A percentile compares a stretch with the other conserved stretches of the same genome.
Conservation (phyloP, 2,329 filamentous ascomycete species). For the Dothiorella sarmentorum region DNA sequence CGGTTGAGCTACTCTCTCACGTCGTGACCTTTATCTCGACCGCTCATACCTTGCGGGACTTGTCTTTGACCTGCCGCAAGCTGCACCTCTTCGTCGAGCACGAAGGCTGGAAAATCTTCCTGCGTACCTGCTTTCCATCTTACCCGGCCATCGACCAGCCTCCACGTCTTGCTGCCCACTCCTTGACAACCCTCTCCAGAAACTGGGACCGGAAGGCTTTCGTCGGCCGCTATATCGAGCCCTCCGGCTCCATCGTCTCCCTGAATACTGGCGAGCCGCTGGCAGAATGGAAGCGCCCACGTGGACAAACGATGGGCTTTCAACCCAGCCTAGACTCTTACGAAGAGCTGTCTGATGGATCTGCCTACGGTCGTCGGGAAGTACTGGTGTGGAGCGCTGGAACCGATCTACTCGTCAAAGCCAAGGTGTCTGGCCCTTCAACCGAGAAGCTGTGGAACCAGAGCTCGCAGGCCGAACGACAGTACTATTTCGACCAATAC, state of each 20-base stretch:
- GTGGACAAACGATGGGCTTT: slow-evolving; percentile 56
- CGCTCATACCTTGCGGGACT: slow-evolving; percentile 41
- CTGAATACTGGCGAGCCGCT: slow-evolving; percentile 14
- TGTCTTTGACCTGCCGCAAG: slow-evolving; percentile 46
- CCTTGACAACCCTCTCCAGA: slow-evolving; percentile 54
- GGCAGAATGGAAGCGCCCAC: slow-evolving; percentile 37
- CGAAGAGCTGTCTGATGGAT: slow-evolving; percentile 46
- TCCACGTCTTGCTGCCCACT: slow-evolving; percentile 37
- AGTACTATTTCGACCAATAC: slow-evolving; percentile 30
- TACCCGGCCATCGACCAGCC: slow-evolving; percentile 24
- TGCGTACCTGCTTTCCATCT: slow-evolving; percentile 46
- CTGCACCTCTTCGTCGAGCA: slow-evolving; percentile 46
- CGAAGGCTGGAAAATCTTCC: slow-evolving; percentile 50
- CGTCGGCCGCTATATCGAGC: slow-evolving; percentile 52
- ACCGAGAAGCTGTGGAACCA: slow-evolving; percentile 26
- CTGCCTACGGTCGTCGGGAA: slow-evolving; percentile 48
- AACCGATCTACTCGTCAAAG: slow-evolving; percentile 52
- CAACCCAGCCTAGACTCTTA: slow-evolving; percentile 58
- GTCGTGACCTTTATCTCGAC: slow-evolving; percentile 43
- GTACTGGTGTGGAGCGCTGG: slow-evolving; percentile 60
- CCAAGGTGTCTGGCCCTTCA: slow-evolving; percentile 42
- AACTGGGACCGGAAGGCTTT: slow-evolving; percentile 57
- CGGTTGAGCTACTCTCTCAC: slow-evolving; percentile 38
- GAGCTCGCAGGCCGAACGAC: slow-evolving; percentile 23
- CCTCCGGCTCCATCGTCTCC: slow-evolving; percentile 28